Percentiles rank a stretch among this genome's conserved stretches.
These are phyloP conservation scores for Dunaliella primolecta DNA, from an alignment of 139 green algal species.

Conservation along the genomic window DNA sequence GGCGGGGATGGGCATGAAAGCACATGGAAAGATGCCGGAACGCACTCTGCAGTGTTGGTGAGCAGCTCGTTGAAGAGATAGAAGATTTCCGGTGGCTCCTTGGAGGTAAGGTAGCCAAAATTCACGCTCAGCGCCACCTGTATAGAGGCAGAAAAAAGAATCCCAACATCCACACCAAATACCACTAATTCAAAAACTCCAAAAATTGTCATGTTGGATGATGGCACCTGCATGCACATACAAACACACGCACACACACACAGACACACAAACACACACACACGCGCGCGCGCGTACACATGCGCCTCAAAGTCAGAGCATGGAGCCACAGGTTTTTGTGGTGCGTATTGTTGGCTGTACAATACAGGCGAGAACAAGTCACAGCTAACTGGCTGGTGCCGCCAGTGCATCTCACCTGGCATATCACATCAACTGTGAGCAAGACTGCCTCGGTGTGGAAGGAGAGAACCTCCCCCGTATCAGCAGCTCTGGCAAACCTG, in stretches of 20 bases:
- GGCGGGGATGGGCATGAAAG: neutral
- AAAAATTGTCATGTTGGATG: too few relatives aligned
- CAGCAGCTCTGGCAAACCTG: conserved; percentile 3
- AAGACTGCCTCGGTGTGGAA: neutral
- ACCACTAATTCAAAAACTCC: too few relatives aligned
- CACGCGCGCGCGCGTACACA: too few relatives aligned
- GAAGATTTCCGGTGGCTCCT: neutral
- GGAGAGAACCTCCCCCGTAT: too few relatives aligned
- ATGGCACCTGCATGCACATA: too few relatives aligned
- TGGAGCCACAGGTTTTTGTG: too few relatives aligned
- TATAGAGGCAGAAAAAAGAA: too few relatives aligned
- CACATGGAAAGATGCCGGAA: neutral
- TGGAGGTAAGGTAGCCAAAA: neutral
- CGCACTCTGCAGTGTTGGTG: neutral
- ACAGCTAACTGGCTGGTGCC: neutral
- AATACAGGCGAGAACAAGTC: neutral
- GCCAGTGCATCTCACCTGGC: neutral
- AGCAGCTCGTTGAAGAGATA: conserved; percentile 1
- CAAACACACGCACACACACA: too few relatives aligned
- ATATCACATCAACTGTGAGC: neutral
- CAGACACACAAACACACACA: too few relatives aligned
- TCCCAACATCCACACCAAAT: too few relatives aligned
- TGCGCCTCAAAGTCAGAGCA: too few relatives aligned
- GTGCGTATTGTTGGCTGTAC: too few relatives aligned
- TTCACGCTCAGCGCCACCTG: neutral